Percentiles rank a stretch among this genome's conserved stretches.
Conservation (phyloP, 2,329 filamentous ascomycete species). For the Ceratocystis cubensis region DNA sequence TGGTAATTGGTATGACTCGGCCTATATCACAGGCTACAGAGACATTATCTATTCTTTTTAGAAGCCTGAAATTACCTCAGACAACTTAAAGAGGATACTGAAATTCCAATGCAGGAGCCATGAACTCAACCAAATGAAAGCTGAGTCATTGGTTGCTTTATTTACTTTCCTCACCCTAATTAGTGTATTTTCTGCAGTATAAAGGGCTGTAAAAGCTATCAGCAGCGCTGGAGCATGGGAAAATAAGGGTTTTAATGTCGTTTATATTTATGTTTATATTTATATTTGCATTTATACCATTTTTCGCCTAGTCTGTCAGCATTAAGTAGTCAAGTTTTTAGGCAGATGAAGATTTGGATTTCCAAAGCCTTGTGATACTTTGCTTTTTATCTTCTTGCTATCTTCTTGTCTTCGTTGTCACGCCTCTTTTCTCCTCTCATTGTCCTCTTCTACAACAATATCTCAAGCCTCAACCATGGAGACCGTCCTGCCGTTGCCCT, state of each 20-base stretch:
- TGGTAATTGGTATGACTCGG: background rate
- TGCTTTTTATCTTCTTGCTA: slow-evolving; percentile 4
- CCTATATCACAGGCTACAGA: background rate
- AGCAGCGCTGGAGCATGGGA: background rate
- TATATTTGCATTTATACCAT: background rate
- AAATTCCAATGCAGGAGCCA: slow-evolving; percentile 19
- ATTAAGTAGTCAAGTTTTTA: background rate
- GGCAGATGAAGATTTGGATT: slow-evolving; percentile 15
- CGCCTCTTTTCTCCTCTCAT: background rate
- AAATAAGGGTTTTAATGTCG: background rate
- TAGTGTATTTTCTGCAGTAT: slow-evolving; percentile 8
- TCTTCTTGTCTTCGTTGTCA: background rate
- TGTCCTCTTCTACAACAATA: background rate
- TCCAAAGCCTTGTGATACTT: slow-evolving; percentile 16
- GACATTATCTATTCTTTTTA: background rate
- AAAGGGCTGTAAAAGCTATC: slow-evolving; percentile 8
- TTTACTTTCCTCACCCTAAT: background rate
- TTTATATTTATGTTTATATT: background rate
- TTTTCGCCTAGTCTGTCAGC: background rate
- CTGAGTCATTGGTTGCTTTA: slow-evolving; percentile 19
- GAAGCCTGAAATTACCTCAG: background rate
- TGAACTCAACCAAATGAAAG: slow-evolving; percentile 10
- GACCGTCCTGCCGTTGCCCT: slow-evolving; percentile 50
- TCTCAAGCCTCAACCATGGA: slow-evolving; percentile 38
- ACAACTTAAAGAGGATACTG: background rate